Base-by-base conservation (phyloP, 1,139 yeast genomes). In the Saccharomyces hybrid region DNA sequence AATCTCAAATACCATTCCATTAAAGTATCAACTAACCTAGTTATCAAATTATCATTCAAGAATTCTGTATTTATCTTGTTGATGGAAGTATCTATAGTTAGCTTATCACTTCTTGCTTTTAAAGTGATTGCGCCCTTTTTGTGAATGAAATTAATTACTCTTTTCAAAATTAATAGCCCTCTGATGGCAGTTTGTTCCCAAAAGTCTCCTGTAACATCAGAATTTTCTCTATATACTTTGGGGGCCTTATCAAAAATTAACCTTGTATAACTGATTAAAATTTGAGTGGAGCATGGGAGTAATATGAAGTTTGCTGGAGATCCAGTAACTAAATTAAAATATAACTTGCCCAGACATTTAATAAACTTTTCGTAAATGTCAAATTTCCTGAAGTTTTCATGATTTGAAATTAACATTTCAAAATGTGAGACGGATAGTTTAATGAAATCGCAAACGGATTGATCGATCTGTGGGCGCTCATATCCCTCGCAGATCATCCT, bases 101-200 rank as follows among this genome's bases (percentile, higher is more conserved):
- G 75, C 47, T 73, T 75, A 60, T 84, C 88, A 51, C 81, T 79
- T 56, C 81, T 79, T 54, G 79, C 83, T 62, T 83, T 84, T 54
- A 89, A 69, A 1, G 88, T 78, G 0, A 73, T 70, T 0, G 90
- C 84, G 0, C 93, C 91, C 58, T 82, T 81, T 58, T 83, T 81
- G 65, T 79, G 80, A 1, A 84, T 73, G 61, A 84, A 82, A 21
- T 80, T 78, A 11, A 90, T 75, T 46, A 87, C 73, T 55, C 78
- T 79, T 63, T 88, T 87, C 63, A 89, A 71, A 12, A 90, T 78
- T 53, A 80, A 65, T 54, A 91, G 75, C 0, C 89, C 84, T 62
- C 87, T 87, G 32, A 89, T 81, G 1, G 88, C 85, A 42, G 88
- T 72, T 50, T 78, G 79, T 62, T 86, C 91, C 95, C 96, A 90